A percentile compares a stretch with the other conserved stretches of the same genome.
These are phyloP conservation scores for carrot (Daucus carota) DNA, from an alignment of 129 eudicot species.

Conservation along the genomic window DH1_v3.0 NC_030381.2:18110001-18110500, in stretches of 20 bases:
- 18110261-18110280: constrained; percentile 22
- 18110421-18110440: constrained; percentile 26
- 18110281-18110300: constrained; percentile 23
- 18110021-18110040: background rate
- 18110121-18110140: background rate
- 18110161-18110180: background rate
- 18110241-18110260: constrained; percentile 25
- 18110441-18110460: constrained; percentile 22
- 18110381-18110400: constrained; percentile 20
- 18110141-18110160: background rate
- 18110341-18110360: constrained; percentile 27
- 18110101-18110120: background rate
- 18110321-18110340: constrained; percentile 30
- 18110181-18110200: constrained; percentile 22
- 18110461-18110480: constrained; percentile 17
- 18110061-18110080: background rate
- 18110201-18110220: constrained; percentile 26
- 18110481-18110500: constrained; percentile 27
- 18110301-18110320: constrained; percentile 22
- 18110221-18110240: constrained; percentile 20
- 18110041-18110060: constrained; percentile 2
- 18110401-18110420: constrained; percentile 20
- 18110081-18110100: background rate
- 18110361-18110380: constrained; percentile 26
- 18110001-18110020: constrained; percentile 10